Base-by-base conservation (phyloP, 1,284 basidiomycete species). In the Phlebopus sp. region DNA sequence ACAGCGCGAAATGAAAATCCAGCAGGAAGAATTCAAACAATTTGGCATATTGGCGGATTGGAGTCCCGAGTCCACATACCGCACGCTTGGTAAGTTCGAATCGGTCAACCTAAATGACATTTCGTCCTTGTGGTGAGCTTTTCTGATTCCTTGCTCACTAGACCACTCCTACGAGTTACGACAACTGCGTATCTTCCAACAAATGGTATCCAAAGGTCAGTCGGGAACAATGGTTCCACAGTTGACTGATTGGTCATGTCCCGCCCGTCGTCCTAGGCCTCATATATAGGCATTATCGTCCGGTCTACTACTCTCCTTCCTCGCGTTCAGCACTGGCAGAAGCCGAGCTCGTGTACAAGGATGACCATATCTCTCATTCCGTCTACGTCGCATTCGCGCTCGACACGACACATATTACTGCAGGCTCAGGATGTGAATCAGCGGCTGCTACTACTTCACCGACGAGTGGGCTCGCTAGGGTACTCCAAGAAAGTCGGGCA, bases 1-100 rank as follows among this genome's bases (percentile, higher is more conserved):
- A 0, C 69, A 78, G 29, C 76, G 82, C 4, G 89, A 94, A 52
- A 82, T 98, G 41, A 74, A 77, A 11, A 74, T 77, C 1, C 97
- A 99, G 67, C 86, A 78, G 63, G 71, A 74, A 4, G 90, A 97
- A 62, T 97, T 98, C 62, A 71, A 78, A 54, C 76, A 84, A 47
- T 80, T 98, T 30, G 92, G 88, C 5, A 83, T 98, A 42, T 94
- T 99, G 91, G 92, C 94, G 1, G 88, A 97, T 64, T 98, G 94
- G 94, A 75, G 70, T 32, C 66, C 79, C 13, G 69, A 75, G n/a
- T 75, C 80, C 4, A 96, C 91, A 0, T 98, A 98, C 69, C 76
- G 89, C 37, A 96, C 95, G 4, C 70, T 95, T 52, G 90, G 92
- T 90, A 56, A 46, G 21, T n/a, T 17, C 4, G 10, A 6, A 31